Conservation (phyloP, 108 stramenopile genomes). For the Thalassiosira profunda region DNA sequence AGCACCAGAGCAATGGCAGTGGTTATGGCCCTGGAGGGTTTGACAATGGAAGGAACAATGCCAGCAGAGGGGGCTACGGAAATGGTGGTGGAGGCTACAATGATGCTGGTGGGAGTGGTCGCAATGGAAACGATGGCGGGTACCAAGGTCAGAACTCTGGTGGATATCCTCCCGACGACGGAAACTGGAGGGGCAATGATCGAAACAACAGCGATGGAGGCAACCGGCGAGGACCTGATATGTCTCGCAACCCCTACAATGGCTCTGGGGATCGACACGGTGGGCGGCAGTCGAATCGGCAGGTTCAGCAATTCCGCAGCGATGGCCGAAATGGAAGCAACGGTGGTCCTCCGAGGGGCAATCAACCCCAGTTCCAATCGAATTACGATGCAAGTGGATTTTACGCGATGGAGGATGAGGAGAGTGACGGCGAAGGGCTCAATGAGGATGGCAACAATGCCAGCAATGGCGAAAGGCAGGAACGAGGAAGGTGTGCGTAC, state of each 20-base stretch:
- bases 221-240: not conserved
- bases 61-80: not conserved
- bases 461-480: not conserved
- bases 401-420: conserved; percentile 33
- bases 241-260: not conserved
- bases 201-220: not conserved
- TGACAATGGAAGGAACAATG: not conserved
- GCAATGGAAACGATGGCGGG: not conserved
- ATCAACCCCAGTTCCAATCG: not conserved
- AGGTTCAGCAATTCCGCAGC: no score
- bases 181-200: not conserved
- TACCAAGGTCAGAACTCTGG: not conserved
- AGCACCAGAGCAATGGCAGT: not conserved
- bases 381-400: conserved; percentile 26
- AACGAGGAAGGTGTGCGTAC: no score
- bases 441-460: conserved; percentile 9
- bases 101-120: not conserved
- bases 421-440: conserved; percentile 3
- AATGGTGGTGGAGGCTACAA: not conserved
- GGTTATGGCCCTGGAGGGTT: not conserved
- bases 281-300: not conserved
- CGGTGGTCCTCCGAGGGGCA: not conserved
- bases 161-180: not conserved
- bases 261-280: not conserved
- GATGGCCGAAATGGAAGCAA: not conserved